These are phyloP conservation scores for Cyclotella kingstonii DNA, from an alignment of 108 stramenopile species.

Conservation along the genomic window DNA sequence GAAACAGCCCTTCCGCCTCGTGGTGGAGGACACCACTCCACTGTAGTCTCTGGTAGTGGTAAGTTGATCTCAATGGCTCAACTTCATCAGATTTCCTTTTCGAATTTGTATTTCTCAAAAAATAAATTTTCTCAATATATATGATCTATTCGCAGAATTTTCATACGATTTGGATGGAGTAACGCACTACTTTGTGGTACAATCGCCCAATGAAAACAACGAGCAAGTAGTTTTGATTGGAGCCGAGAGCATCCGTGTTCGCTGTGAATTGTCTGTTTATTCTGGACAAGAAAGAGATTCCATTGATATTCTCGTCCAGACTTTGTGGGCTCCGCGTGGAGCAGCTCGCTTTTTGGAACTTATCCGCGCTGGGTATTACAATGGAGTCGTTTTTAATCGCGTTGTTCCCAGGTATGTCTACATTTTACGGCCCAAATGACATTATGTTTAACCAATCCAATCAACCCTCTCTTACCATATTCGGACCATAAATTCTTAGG, in stretches of 20 bases:
- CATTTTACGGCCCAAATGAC: too few relatives aligned
- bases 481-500: too few relatives aligned
- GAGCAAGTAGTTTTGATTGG: constrained; percentile 24
- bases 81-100: background rate
- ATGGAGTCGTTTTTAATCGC: constrained; percentile 77
- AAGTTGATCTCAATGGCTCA: background rate
- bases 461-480: too few relatives aligned
- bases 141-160: constrained; percentile 14
- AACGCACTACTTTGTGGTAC: constrained; percentile 16
- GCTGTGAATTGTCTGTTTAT: constrained; percentile 24
- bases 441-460: too few relatives aligned
- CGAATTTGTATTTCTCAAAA: background rate
- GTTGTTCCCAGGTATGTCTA: constrained; percentile 76
- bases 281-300: background rate
- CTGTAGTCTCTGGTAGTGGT: constrained; percentile 16
- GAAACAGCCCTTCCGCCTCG: constrained; percentile 12
- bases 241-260: constrained; percentile 18
- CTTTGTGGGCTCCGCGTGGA: constrained; percentile 43
- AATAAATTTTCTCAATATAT: background rate
- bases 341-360: constrained; percentile 37
- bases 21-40: constrained; percentile 11
- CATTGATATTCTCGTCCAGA: constrained; percentile 37
- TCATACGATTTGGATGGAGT: constrained; percentile 13
- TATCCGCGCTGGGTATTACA: constrained; percentile 44
- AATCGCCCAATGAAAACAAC: constrained; percentile 7